Conservation (phyloP, 805 yeast genomes). For the Yamadazyma philogaea region DNA sequence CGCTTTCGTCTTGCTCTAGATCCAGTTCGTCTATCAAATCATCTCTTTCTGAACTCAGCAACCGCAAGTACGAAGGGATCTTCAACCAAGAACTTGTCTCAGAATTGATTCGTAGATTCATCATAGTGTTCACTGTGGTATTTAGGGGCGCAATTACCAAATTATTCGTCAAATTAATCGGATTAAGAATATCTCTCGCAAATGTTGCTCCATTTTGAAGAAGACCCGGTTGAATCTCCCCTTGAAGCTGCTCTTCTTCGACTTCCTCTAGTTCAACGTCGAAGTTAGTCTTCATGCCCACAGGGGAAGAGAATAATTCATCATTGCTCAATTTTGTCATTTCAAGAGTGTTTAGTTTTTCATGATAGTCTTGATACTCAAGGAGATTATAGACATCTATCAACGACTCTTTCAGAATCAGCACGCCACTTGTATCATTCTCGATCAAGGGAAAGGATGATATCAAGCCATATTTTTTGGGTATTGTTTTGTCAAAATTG, state of each 20-base stretch:
- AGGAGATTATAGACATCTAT: constrained; percentile 28
- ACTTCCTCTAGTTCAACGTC: constrained; percentile 9
- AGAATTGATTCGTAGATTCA: constrained; percentile 15
- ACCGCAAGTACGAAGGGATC: constrained; percentile 18
- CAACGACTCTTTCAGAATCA: constrained; percentile 14
- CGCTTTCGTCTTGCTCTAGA: constrained; percentile 12
- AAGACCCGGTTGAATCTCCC: constrained; percentile 7
- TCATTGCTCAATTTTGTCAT: constrained; percentile 17
- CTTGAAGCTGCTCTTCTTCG: constrained; percentile 5
- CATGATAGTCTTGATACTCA: constrained; percentile 30
- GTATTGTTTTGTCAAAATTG: constrained; percentile 21
- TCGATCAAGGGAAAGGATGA: constrained; percentile 12
- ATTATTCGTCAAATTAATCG: constrained; percentile 32
- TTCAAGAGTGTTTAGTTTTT: constrained; percentile 19
- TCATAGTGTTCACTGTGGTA: constrained; percentile 34
- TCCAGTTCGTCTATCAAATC: constrained; percentile 2
- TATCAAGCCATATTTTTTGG: constrained; percentile 34
- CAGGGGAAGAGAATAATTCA: constrained; percentile 16
- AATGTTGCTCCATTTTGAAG: constrained; percentile 13
- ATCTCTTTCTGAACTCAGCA: neutral
- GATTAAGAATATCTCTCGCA: constrained; percentile 31
- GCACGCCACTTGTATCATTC: constrained; percentile 1
- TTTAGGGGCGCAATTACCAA: constrained; percentile 38
- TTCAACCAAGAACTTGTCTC: constrained; percentile 17
- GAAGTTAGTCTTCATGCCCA: constrained; percentile 12